phyloP scores from a whole-genome alignment of 1,284 basidiomycete genomes.

The Heliocybe sulcata region DNA sequence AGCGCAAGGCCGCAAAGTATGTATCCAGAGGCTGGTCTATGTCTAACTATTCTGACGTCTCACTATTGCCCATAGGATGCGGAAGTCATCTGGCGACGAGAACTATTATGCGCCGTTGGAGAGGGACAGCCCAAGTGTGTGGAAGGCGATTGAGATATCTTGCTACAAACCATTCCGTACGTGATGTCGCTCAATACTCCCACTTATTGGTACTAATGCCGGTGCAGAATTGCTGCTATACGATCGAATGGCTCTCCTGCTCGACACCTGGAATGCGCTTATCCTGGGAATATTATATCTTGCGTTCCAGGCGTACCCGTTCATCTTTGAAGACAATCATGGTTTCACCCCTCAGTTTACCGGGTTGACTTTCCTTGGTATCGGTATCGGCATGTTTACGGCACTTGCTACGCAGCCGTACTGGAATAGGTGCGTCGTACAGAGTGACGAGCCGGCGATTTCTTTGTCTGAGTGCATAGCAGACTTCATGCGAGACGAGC shows the following conservation, averaged over 20 bases:
- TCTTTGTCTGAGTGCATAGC: constrained; percentile 1
- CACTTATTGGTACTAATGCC: background rate
- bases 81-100: constrained; percentile 47
- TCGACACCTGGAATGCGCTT: constrained; percentile 56
- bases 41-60: background rate
- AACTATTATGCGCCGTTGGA: constrained; percentile 56
- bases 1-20: constrained; percentile 40
- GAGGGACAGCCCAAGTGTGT: constrained; percentile 29
- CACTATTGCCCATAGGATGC: constrained; percentile 28
- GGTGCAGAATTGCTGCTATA: constrained; percentile 53
- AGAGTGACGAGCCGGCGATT: background rate
- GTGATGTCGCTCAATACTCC: constrained; percentile 18
- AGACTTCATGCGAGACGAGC: constrained; percentile 24
- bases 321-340: constrained; percentile 59
- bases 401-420: constrained; percentile 50
- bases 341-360: constrained; percentile 54
- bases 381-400: constrained; percentile 60
- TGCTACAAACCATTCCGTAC: constrained; percentile 63
- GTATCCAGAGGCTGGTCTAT: background rate
- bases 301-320: constrained; percentile 64
- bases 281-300: constrained; percentile 74
- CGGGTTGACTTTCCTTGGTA: constrained; percentile 66
- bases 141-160: constrained; percentile 29
- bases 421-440: constrained; percentile 47
- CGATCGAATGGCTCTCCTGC: constrained; percentile 71